Percentiles rank a stretch among this genome's conserved stretches.
These are phyloP conservation scores for Rhizopogon vinicolor DNA, from an alignment of 768 basidiomycete species.

Conservation along the genomic window DNA sequence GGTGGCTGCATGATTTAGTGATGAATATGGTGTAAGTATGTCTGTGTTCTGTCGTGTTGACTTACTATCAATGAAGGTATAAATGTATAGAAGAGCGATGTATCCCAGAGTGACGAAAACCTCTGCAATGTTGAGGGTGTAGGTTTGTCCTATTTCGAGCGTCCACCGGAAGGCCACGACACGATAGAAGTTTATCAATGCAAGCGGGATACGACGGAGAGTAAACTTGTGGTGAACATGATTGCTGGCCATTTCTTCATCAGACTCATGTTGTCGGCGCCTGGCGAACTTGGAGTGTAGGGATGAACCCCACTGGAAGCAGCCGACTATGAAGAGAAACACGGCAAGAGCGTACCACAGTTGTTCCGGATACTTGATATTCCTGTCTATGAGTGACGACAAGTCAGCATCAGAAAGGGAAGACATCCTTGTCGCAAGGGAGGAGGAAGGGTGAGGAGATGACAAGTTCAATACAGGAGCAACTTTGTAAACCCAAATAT, in stretches of 20 bases:
- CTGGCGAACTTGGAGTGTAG: conserved; percentile 15
- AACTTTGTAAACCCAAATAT: too few relatives aligned
- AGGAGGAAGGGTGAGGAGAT: too few relatives aligned
- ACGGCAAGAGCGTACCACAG: conserved; percentile 14
- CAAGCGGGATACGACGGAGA: conserved; percentile 33
- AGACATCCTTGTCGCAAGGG: background rate
- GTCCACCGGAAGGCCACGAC: conserved; percentile 47
- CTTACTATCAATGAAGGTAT: conserved; percentile 44
- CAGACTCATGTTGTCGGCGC: background rate
- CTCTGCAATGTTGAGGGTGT: conserved; percentile 37
- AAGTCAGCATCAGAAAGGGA: background rate
- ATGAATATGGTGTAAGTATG: background rate
- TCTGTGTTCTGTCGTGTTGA: background rate
- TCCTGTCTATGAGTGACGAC: background rate
- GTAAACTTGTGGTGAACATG: conserved; percentile 29
- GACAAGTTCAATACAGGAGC: too few relatives aligned
- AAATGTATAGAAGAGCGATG: conserved; percentile 37
- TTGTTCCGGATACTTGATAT: conserved; percentile 1
- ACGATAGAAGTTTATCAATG: conserved; percentile 38
- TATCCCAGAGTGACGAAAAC: conserved; percentile 43
- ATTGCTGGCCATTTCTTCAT: conserved; percentile 13
- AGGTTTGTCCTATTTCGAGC: conserved; percentile 38
- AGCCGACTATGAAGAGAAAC: conserved; percentile 15
- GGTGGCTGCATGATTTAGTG: conserved; percentile 1
- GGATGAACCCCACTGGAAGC: conserved; percentile 22